Evolutionary conservation across 768 basidiomycete genomes (phyloP), one percentile per base, ranked within the genome.

Genomic region (Russula sp.): DNA sequence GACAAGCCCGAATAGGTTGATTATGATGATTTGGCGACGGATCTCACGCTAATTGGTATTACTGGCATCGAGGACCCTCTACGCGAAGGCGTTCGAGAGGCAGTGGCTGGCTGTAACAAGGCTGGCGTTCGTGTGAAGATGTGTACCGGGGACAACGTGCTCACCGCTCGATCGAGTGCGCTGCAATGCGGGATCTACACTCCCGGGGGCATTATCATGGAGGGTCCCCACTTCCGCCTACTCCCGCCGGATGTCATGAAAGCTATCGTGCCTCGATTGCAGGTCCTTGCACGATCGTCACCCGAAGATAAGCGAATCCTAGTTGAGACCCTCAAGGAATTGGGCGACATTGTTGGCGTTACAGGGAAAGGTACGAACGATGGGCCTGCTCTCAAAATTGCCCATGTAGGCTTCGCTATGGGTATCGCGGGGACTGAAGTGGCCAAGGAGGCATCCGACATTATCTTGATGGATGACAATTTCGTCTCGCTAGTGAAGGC

Each of bases 361-460:
- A 98, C 97, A 32, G 97, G 97, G 50, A 97, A 98, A 66, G 97
- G 96, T 66, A 97, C 95, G 4, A 98, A 99, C 75, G 97, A 99
- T 71, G 96, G 94, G 0, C 95, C 94, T 35, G 95, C 95, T 7
- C 82, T 98, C 65, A 97, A 95, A 77, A 90, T 89, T 1, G 96
- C 97, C 32, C 81, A 98, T 70, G 94, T 99, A 35, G 96, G 97
- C 35, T 98, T 98, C 78, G 94, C 91, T 4, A 95, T 95, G 93
- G 92, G 92, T 68, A 88, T 94, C 68, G 86, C 94, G 34, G 97
- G 97, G 10, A 99, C 97, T 1, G 97, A 99, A 73, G 94, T 99
- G 18, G 95, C 97, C 53, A 98, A 99, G 75, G 95, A 98, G 74
- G 97, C 97, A 1, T 98, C 96, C 7, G 97, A 99, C 70, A 97